Base-by-base conservation (phyloP, 441 rosid species). In the Omphalea diandra region DNA sequence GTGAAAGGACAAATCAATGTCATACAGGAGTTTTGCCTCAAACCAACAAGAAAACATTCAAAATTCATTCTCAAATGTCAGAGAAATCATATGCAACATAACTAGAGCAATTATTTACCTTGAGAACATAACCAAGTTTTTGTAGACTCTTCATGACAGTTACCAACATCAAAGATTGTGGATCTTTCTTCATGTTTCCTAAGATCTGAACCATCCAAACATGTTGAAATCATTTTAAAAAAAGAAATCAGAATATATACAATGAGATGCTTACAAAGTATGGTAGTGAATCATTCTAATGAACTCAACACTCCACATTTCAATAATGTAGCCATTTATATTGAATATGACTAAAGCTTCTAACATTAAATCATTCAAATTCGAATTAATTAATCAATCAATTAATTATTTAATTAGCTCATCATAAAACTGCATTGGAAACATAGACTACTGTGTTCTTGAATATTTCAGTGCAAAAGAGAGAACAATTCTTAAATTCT, bases 111-210 rank as follows among this genome's bases (percentile, higher is more conserved):
- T 47, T n/a, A n/a, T n/a, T 80, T 73, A 93, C 99, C 99, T 87
- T 81, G 68, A 93, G 77, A 7, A 70, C 76, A 75, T 96, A 96
- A 54, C 98, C 99, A 80, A 96, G 86, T 71, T 81, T 81, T 77
- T 81, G 91, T 27, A 93, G 89, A 83, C 88, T 96, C 88, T 84
- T 88, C 79, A 85, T 81, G 69, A 96, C 82, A 8, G 97, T 84
- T 77, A 88, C 70, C 77, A 96, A 80, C 96, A 96, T 82, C 79
- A 96, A 76, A 22, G 93, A 80, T 50, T 73, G 86, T 20, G 98
- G 83, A 79, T 86, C 91, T 75, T 79, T 87, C 81, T 76, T 85
- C 89, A 89, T 81, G 72, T 82, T 90, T 70, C 96, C 97, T 73
- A 93, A 70, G 74, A 96, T 75, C 98, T 96, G 95, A 57, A 60